Percentiles rank a stretch among this genome's conserved stretches.
Evolutionary conservation across 2,329 filamentous ascomycete species (phyloP).

Genomic region (Colletotrichum lindemuthianum): DNA sequence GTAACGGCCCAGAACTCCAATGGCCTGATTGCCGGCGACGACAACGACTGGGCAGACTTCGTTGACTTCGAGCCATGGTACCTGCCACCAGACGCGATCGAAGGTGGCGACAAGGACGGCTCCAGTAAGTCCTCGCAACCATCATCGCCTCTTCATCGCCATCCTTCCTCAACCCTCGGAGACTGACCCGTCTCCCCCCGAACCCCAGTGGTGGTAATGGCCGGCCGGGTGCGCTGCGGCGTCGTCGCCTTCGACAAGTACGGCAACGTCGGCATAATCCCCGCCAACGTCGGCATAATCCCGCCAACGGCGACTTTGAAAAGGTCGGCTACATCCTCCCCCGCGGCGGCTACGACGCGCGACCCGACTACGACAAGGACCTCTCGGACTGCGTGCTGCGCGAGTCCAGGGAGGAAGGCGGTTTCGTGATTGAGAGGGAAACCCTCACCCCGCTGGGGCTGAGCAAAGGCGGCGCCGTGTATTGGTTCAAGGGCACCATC

Average conservation of each 20-base stretch:
- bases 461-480: background rate
- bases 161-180: no score
- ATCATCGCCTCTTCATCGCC: no score
- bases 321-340: conserved; percentile 11
- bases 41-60: background rate
- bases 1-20: background rate
- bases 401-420: conserved; percentile 4
- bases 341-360: conserved; percentile 8
- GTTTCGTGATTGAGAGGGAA: background rate
- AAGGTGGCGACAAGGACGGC: background rate
- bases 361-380: background rate
- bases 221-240: conserved; percentile 3
- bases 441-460: conserved; percentile 2
- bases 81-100: background rate
- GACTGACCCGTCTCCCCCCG: no score
- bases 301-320: background rate
- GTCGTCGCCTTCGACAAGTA: background rate
- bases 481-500: conserved; percentile 12
- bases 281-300: conserved; percentile 4
- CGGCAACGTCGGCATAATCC: conserved; percentile 5
- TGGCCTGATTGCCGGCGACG: background rate
- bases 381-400: conserved; percentile 12
- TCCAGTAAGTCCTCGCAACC: background rate
- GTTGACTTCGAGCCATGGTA: background rate
- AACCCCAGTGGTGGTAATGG: background rate